These are phyloP conservation scores for Nemophila menziesii DNA, from an alignment of 257 asterid species.

Conservation along the genomic window DNA sequence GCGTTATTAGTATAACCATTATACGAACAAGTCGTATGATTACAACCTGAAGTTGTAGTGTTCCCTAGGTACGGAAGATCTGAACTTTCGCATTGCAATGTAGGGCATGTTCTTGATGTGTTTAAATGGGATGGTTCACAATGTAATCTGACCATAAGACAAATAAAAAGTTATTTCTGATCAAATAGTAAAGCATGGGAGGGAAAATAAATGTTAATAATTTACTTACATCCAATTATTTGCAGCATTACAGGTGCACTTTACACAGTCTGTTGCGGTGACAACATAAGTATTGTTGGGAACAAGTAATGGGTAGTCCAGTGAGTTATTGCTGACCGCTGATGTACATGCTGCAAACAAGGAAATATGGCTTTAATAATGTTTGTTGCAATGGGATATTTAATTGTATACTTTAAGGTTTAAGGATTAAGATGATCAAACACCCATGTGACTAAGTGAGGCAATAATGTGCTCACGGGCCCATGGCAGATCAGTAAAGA, in stretches of 20 bases:
- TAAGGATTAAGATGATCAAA: no score
- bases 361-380: constrained; percentile 7
- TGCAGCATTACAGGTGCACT: constrained; percentile 60
- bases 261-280: constrained; percentile 64
- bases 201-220: background rate
- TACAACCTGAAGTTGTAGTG: constrained; percentile 33
- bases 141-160: constrained; percentile 39
- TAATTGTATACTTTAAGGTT: no score
- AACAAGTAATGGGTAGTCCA: constrained; percentile 64
- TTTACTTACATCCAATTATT: constrained; percentile 51
- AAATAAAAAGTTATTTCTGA: background rate
- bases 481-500: no score
- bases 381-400: background rate
- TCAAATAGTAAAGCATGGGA: background rate
- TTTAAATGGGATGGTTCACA: constrained; percentile 41
- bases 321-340: constrained; percentile 27
- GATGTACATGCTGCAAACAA: constrained; percentile 61
- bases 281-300: constrained; percentile 43
- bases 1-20: constrained; percentile 43
- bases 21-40: constrained; percentile 45
- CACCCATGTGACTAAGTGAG: no score
- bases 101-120: constrained; percentile 33
- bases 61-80: constrained; percentile 36
- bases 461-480: no score
- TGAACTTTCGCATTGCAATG: constrained; percentile 39